Base-by-base conservation (phyloP, 495 filamentous ascomycete genomes). In the Podospora anserina region DNA sequence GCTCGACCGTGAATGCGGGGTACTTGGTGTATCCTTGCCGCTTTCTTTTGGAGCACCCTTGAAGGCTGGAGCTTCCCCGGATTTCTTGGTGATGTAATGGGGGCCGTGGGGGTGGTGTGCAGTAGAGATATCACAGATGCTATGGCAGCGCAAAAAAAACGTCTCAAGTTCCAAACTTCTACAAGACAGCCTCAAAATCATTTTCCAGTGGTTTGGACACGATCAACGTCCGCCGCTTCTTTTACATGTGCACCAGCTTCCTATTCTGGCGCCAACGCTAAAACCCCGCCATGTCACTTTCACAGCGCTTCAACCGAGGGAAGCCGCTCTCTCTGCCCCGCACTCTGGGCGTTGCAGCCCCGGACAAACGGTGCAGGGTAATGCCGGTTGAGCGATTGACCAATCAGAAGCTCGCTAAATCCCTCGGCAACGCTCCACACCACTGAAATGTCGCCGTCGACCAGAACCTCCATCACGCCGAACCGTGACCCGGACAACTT, bases 291-390 rank as follows among this genome's bases (percentile, higher is more conserved):
- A 55, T 11, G 27, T 49, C 39, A 18, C 39, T 1, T 32, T 61
- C 16, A 27, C 30, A 7, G 5, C 27, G 23, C 4, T 68, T 75
- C 69, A 75, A 72, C 75, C 78, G 78, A 79, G 71, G 75, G 75
- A 79, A 78, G 78, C 76, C 78, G 76, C 30, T 15, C 39, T 55
- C 66, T 26, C 61, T 68, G 63, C 67, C 73, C 75, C 70, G 67
- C 65, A 34, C 61, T 62, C 61, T 26, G 55, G 58, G 57, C 39
- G 49, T 49, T 26, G 44, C 49, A 39, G 28, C 72, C 69, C 71
- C 74, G 75, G 72, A 68, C 72, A 64, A 72, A 70, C 70, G 74
- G 75, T 70, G 49, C 59, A 62, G 66, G 67, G 53, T 39, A 28
- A 63, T 54, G 28, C 32, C 53, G 49, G 64, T 54, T 5, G 19